Evolutionary conservation across 2,329 filamentous ascomycete genomes (phyloP), one percentile per base, ranked within the genome.

Genomic region (Bipolaris victoriae): DNA sequence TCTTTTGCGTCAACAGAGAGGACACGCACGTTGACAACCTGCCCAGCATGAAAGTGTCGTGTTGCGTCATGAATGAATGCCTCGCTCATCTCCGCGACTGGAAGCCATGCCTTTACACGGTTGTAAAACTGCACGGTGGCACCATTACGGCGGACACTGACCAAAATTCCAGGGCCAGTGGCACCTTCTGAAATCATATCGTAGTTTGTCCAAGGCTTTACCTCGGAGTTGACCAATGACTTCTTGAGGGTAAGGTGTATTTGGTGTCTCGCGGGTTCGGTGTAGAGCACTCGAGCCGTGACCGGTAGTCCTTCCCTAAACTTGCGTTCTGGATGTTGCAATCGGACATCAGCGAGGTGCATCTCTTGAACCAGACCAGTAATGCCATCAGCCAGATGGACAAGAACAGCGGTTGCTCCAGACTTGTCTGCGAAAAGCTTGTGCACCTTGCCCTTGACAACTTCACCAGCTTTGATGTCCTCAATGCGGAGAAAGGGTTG

Each of bases 1-100:
- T 85, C 81, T 55, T 89, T 86, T 1, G 87, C 80, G 66, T 96
- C 88, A 48, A 97, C 87, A 48, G 89, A 90, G 33, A 97, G 77
- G n/a, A 96, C 87, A 69, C 94, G 91, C 18, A 97, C 90, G 69
- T 87, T 96, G 64, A 99, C 89, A 1, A 96, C 94, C 75, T 99
- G 95, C 0, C 95, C 96, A 41, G 88, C 79, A 35, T 89, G 88
- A 80, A 99, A 99, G 77, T 98, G 93, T 70, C 96, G 88, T 44
- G 86, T 86, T 4, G 95, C 92, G 70, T 97, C 90, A 65, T 90
- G 86, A 69, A 99, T 97, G 72, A 90, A 97, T 10, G 93, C 92
- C 75, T 99, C 95, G 74, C 95, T 98, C 95, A 99, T 99, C 77
- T 99, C 94, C 1, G 91, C 91, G 0, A 96, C 88, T 2, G 95